These are phyloP conservation scores for Pyrenophora teres DNA, from an alignment of 2,329 filamentous ascomycete genomes.

Conservation along the genomic window DNA sequence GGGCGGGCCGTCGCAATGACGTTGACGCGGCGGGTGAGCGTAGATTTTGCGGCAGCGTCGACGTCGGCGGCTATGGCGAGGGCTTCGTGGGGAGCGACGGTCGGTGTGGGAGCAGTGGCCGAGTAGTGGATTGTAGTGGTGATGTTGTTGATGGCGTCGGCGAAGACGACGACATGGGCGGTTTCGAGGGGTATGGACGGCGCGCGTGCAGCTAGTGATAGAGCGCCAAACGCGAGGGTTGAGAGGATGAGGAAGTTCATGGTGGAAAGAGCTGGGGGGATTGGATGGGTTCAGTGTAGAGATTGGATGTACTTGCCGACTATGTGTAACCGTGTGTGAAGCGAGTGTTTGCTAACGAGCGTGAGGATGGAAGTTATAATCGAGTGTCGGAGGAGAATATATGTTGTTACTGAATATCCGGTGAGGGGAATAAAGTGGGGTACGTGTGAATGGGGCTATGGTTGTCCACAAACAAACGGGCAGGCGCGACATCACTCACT, in stretches of 20 bases:
- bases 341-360: neutral
- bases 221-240: neutral
- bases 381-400: too few relatives aligned
- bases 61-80: too few relatives aligned
- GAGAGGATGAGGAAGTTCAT: constrained; percentile 8
- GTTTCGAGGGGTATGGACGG: neutral
- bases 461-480: too few relatives aligned
- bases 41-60: too few relatives aligned
- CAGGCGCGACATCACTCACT: too few relatives aligned
- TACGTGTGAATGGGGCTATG: too few relatives aligned
- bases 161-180: neutral
- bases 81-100: neutral
- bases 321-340: neutral
- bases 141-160: neutral
- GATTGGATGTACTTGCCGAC: neutral
- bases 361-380: neutral
- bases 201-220: neutral
- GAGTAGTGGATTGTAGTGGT: neutral
- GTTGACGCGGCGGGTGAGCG: too few relatives aligned
- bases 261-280: neutral
- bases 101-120: neutral
- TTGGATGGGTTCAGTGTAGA: neutral
- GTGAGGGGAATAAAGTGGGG: too few relatives aligned
- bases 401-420: too few relatives aligned
- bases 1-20: too few relatives aligned